A percentile compares a stretch with the other conserved stretches of the same genome.
Conservation (phyloP, 2,329 filamentous ascomycete species). For the Penicillium sp. region DNA sequence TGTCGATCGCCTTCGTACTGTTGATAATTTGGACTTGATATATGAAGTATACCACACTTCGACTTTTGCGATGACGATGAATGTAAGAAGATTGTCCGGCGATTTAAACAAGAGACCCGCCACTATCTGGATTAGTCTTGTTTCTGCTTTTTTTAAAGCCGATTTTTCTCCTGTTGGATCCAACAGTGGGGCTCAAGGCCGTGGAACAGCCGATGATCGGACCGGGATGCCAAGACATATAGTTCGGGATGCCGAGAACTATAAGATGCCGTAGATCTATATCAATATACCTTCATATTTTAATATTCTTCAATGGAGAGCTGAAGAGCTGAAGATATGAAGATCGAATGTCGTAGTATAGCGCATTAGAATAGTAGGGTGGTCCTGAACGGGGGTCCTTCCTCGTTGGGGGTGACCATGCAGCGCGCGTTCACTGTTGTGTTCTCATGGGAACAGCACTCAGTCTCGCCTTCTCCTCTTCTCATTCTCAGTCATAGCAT, state of each 20-base stretch:
- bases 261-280: not conserved
- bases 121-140: not conserved
- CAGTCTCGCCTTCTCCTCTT: not conserved
- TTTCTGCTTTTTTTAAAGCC: not conserved
- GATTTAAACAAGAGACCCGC: not conserved
- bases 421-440: not conserved
- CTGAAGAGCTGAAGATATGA: too few relatives aligned
- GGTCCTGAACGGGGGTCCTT: not conserved
- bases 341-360: not conserved
- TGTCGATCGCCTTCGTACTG: not conserved
- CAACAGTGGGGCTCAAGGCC: constrained; percentile 17
- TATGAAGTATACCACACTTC: not conserved
- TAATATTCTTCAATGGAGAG: not conserved
- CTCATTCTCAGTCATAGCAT: not conserved
- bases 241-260: constrained; percentile 10
- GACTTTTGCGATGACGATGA: not conserved
- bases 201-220: constrained; percentile 23
- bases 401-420: not conserved
- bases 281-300: not conserved
- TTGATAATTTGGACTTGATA: not conserved
- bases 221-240: constrained; percentile 20
- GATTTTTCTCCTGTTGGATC: constrained; percentile 18
- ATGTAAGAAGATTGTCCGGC: not conserved
- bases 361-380: not conserved
- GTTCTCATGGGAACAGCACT: not conserved